Percentiles rank a stretch among this genome's conserved stretches.
Evolutionary conservation across 352 stramenopile species (phyloP).

Genomic region (Phytophthora fragariaefolia): DNA sequence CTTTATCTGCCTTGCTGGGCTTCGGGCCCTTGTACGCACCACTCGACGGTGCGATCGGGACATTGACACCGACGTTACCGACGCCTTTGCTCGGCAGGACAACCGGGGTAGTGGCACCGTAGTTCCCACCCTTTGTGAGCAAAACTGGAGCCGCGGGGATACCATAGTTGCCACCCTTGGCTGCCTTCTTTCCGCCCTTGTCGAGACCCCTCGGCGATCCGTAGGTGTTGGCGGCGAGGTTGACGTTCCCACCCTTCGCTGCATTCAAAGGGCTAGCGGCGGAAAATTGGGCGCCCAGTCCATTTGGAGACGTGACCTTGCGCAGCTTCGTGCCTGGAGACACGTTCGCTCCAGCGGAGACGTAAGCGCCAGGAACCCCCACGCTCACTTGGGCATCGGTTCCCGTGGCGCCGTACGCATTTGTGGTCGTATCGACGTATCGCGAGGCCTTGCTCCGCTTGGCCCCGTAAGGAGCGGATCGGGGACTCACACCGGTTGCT

Average conservation of each 20-base stretch:
- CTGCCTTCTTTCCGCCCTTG: constrained; percentile 9
- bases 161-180: background rate
- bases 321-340: constrained; percentile 37
- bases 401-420: constrained; percentile 30
- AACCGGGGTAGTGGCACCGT: background rate
- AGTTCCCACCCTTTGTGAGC: background rate
- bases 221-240: constrained; percentile 9
- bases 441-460: constrained; percentile 33
- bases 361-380: constrained; percentile 51
- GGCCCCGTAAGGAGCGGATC: constrained; percentile 19
- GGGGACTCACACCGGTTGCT: constrained; percentile 35
- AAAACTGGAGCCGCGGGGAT: background rate
- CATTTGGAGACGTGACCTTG: constrained; percentile 45
- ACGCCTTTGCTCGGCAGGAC: background rate
- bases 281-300: constrained; percentile 46
- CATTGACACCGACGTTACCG: background rate
- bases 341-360: constrained; percentile 36
- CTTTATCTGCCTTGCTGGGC: background rate
- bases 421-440: constrained; percentile 40
- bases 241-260: constrained; percentile 8
- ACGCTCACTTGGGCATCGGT: constrained; percentile 22
- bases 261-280: constrained; percentile 42
- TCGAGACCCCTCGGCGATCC: constrained; percentile 1
- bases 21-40: background rate
- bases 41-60: background rate